phyloP scores from a whole-genome alignment of 2,329 filamentous ascomycete genomes.

The Diaporthe aspalathi region DNA sequence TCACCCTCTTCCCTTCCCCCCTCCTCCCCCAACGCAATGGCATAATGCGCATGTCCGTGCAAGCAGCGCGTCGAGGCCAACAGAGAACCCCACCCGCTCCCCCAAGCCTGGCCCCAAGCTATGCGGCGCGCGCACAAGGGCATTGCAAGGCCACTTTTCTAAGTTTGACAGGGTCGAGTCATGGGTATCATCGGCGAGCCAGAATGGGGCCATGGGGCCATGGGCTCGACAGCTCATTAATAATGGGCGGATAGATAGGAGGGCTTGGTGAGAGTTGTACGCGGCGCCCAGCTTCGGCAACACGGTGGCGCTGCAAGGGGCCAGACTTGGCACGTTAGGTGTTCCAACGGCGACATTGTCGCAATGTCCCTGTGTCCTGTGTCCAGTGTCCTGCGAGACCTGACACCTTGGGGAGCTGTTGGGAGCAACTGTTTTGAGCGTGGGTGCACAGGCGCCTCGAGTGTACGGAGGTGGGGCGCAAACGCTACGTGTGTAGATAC shows the following conservation, averaged over 20 bases:
- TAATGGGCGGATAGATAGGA: not conserved
- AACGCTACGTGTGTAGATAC: slow-evolving; percentile 43
- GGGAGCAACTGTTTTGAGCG: not conserved
- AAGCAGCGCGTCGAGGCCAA: not conserved
- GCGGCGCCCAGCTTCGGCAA: slow-evolving; percentile 17
- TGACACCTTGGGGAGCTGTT: not conserved
- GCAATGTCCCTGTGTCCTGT: too few relatives aligned
- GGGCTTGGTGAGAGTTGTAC: not conserved
- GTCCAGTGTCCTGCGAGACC: too few relatives aligned
- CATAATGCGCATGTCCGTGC: not conserved
- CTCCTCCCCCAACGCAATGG: too few relatives aligned
- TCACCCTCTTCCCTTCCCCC: not conserved
- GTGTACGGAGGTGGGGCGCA: not conserved
- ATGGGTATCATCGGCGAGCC: slow-evolving; percentile 14
- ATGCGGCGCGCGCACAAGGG: slow-evolving; percentile 10
- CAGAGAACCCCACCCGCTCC: not conserved
- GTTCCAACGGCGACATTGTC: slow-evolving; percentile 18
- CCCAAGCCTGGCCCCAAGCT: not conserved
- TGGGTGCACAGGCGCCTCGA: slow-evolving; percentile 3
- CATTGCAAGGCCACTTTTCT: slow-evolving; percentile 22
- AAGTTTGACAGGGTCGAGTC: slow-evolving; percentile 29
- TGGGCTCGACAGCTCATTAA: not conserved
- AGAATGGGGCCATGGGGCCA: not conserved
- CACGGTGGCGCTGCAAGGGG: slow-evolving; percentile 13
- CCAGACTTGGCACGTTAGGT: slow-evolving; percentile 14